Percentiles rank a stretch among this genome's conserved stretches.
phyloP scores from a whole-genome alignment of 768 basidiomycete genomes.

The Pleurotus cornucopiae region DNA sequence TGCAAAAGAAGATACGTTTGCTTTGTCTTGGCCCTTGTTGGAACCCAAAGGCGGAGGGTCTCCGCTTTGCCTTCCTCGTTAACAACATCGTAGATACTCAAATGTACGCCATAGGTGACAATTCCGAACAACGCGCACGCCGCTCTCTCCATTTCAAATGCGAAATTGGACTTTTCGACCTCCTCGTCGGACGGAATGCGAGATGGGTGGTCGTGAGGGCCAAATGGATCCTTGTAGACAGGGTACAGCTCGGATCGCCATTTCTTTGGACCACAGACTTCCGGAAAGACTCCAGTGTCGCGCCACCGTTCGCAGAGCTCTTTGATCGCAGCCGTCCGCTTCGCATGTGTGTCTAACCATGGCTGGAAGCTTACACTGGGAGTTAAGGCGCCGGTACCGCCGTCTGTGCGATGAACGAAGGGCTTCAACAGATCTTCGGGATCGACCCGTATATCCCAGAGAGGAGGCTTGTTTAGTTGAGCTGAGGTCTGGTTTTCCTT shows the following conservation, averaged over 20 bases:
- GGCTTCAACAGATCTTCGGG: constrained; percentile 16
- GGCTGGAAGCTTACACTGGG: constrained; percentile 45
- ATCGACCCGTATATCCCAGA: constrained; percentile 23
- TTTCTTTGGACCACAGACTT: constrained; percentile 67
- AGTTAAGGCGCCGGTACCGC: constrained; percentile 15
- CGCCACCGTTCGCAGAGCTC: constrained; percentile 76
- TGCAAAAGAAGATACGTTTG: constrained; percentile 60
- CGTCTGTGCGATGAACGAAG: constrained; percentile 6
- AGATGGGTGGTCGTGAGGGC: constrained; percentile 44
- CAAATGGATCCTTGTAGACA: constrained; percentile 68
- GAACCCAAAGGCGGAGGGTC: constrained; percentile 75
- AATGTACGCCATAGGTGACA: constrained; percentile 89
- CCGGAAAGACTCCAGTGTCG: constrained; percentile 54
- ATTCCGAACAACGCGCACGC: constrained; percentile 88
- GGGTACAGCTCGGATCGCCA: constrained; percentile 89
- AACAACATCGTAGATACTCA: constrained; percentile 64
- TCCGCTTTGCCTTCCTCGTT: constrained; percentile 27
- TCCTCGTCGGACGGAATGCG: constrained; percentile 21
- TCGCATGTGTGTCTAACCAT: constrained; percentile 49
- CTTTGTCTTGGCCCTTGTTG: constrained; percentile 81
- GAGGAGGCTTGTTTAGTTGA: constrained; percentile 3
- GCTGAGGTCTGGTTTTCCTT: constrained; percentile 40
- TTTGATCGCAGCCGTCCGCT: constrained; percentile 58
- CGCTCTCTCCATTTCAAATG: constrained; percentile 86
- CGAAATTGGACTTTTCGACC: constrained; percentile 50